Evolutionary conservation across 371 early-diverging fungal species (phyloP).

Genomic region (Vairimorpha necatrix): DNA sequence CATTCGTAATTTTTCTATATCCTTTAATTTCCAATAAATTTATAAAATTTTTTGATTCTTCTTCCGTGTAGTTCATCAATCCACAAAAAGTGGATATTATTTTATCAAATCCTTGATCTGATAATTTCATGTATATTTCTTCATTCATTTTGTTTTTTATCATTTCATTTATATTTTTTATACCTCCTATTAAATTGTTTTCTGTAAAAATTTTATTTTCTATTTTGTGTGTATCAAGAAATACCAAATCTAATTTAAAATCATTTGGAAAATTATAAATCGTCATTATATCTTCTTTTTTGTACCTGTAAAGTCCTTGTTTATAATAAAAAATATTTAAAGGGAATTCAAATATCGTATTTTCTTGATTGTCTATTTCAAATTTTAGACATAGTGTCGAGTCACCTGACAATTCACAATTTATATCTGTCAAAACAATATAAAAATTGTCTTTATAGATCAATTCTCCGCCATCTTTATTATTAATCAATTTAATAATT

Average conservation of each 20-base stretch:
- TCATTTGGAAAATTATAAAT: conserved; percentile 35
- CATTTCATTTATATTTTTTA: conserved; percentile 5
- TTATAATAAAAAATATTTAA: conserved; percentile 38
- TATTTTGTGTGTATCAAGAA: conserved; percentile 16
- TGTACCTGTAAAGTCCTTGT: conserved; percentile 49
- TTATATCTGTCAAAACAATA: conserved; percentile 31
- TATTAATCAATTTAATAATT: background rate
- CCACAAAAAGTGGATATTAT: conserved; percentile 30
- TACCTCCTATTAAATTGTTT: conserved; percentile 6
- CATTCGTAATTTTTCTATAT: background rate
- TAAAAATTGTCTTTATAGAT: conserved; percentile 34
- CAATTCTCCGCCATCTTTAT: background rate
- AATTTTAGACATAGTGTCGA: conserved; percentile 13
- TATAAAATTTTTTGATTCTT: conserved; percentile 6
- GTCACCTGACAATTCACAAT: conserved; percentile 28
- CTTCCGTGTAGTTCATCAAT: conserved; percentile 11
- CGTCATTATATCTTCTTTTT: conserved; percentile 30
- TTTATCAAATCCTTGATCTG: conserved; percentile 23
- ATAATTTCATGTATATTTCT: conserved; percentile 21
- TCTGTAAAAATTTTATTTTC: background rate
- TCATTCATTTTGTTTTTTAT: background rate
- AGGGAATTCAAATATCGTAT: conserved; percentile 24
- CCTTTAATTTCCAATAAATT: conserved; percentile 10
- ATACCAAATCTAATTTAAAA: conserved; percentile 48
- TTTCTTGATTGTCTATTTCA: background rate